Percentiles rank a stretch among this genome's conserved stretches.
Evolutionary conservation across 2,329 filamentous ascomycete species (phyloP).

Genomic region (Arthrinium phaeospermum): DNA sequence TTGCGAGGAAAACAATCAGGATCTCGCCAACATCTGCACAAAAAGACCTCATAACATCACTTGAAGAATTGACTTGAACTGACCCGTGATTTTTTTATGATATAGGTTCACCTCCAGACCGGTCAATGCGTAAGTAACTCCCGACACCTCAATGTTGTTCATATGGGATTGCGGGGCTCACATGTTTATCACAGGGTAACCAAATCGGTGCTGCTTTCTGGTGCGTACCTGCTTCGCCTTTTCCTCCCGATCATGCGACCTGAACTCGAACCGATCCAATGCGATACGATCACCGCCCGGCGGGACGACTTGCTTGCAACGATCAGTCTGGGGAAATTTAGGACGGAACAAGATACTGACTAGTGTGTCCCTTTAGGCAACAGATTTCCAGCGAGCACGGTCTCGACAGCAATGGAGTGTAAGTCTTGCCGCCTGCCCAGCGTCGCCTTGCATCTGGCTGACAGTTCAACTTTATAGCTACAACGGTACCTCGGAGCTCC

Average conservation of each 20-base stretch:
- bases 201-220: conserved; percentile 99
- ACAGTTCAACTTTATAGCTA: conserved; percentile 64
- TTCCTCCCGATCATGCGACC: neutral
- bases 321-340: neutral
- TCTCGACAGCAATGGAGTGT: conserved; percentile 96
- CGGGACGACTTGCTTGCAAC: neutral
- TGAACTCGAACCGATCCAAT: conserved; percentile 17
- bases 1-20: neutral
- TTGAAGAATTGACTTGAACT: conserved; percentile 43
- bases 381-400: conserved; percentile 91
- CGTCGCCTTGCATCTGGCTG: conserved; percentile 16
- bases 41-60: conserved; percentile 18
- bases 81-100: conserved; percentile 53
- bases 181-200: conserved; percentile 77
- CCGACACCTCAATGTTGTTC: conserved; percentile 32
- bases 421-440: conserved; percentile 50
- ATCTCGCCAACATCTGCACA: neutral
- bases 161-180: conserved; percentile 29
- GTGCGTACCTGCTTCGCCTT: conserved; percentile 53
- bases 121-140: conserved; percentile 88
- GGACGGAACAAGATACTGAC: conserved; percentile 43
- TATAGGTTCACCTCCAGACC: conserved; percentile 98
- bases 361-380: conserved; percentile 58
- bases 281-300: conserved; percentile 19
- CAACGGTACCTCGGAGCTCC: conserved; percentile 97